Evolutionary conservation across 495 filamentous ascomycete species (phyloP), one percentile per base, ranked within the genome.

Genomic region (Aspergillus kassunensis): DNA sequence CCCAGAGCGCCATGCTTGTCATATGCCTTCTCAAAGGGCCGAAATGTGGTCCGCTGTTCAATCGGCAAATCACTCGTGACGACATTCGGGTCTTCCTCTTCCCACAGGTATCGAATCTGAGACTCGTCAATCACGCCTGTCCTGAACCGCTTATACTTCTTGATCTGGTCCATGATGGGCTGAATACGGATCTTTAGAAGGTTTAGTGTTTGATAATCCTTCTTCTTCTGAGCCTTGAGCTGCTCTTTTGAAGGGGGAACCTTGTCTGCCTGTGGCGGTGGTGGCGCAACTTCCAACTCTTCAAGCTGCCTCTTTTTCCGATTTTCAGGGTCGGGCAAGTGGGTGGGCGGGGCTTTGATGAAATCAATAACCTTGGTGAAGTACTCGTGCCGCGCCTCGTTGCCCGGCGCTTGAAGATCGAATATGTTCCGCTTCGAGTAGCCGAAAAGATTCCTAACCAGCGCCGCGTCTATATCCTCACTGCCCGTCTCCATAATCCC

Each of bases 151-250:
- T 86, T 87, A 66, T 93, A 91, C 52, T 80, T 82, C 58, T 93
- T 88, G 52, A 97, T 88, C 68, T 95, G 87, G 54, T 97, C 92
- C 90, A 98, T 95, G 56, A 96, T 86, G 11, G 87, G 87, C 67
- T 96, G 90, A 45, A 98, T 82, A 20, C 85, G 77, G 15, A 92
- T 77, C 70, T 97, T 97, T 47, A 98, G 71, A 47, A 86, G 66
- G 64, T 97, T 96, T 30, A 96, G 73, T 2, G 80, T 79, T 47
- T 89, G 81, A 27, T 86, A 80, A 65, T 98, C 95, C 33, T 81
- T 80, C 67, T 87, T 83, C 61, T 85, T 89, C 70, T 90, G 88
- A 2, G 80, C 83, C 58, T 88, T 88, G 33, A 87, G 77, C 64
- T 96, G 85, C 45, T 88, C 87, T 60, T 89, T 89, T 15, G 80